Evolutionary conservation across 306 rosid genomes (phyloP).

Genomic region (Lagenaria siceraria): DNA sequence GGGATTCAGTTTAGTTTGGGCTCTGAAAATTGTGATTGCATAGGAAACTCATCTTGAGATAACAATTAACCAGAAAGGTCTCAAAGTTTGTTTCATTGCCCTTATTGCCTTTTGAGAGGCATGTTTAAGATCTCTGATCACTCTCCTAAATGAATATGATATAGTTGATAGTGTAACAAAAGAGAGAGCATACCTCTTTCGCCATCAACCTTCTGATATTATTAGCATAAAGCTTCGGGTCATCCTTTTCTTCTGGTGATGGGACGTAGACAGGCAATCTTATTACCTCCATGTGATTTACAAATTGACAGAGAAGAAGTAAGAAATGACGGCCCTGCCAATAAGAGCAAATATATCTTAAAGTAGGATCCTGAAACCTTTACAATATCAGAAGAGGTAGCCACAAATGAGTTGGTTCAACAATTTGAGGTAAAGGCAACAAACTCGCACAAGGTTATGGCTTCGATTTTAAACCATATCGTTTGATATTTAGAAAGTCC

Average conservation of each 20-base stretch:
- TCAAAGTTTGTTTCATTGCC: background rate
- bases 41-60: background rate
- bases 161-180: background rate
- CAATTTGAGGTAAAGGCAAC: background rate
- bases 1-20: background rate
- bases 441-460: background rate
- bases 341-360: background rate
- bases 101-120: background rate
- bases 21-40: background rate
- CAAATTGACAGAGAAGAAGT: constrained; percentile 89
- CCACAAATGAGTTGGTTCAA: background rate
- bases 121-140: background rate
- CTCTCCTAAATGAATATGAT: background rate
- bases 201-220: constrained; percentile 87
- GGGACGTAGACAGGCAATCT: constrained; percentile 66
- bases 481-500: background rate
- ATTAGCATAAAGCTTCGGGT: constrained; percentile 60
- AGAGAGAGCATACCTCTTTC: constrained; percentile 51
- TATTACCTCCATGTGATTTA: constrained; percentile 65
- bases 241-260: constrained; percentile 77
- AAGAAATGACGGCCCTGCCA: constrained; percentile 86
- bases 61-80: background rate
- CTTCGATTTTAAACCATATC: background rate
- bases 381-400: background rate
- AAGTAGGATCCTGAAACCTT: background rate